phyloP scores from a whole-genome alignment of 352 stramenopile species.

The Phytophthora boehmeriae region DNA sequence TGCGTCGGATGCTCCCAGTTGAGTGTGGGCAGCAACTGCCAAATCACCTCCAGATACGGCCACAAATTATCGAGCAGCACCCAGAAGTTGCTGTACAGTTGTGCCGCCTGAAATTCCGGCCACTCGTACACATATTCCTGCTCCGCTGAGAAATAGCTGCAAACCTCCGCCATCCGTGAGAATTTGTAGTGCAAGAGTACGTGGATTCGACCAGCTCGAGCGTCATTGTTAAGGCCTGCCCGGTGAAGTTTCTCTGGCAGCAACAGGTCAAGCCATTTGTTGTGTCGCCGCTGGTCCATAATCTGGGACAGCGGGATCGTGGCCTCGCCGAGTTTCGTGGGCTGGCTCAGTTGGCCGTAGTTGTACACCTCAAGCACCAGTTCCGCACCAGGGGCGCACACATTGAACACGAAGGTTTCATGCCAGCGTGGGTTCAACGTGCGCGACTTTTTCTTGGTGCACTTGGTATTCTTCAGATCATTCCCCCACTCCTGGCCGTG shows the following conservation, averaged over 20 bases:
- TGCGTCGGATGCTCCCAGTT: constrained; percentile 88
- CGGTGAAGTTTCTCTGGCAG: constrained; percentile 82
- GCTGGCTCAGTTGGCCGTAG: constrained; percentile 80
- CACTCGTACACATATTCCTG: constrained; percentile 80
- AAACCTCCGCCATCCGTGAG: constrained; percentile 83
- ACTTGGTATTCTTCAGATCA: constrained; percentile 82
- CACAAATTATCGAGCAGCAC: constrained; percentile 83
- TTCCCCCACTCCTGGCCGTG: constrained; percentile 86
- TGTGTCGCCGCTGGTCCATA: constrained; percentile 87
- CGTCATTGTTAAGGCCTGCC: constrained; percentile 82
- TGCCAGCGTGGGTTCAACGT: constrained; percentile 88
- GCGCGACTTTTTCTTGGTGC: constrained; percentile 87
- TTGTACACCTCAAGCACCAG: constrained; percentile 88
- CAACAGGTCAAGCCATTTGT: constrained; percentile 87
- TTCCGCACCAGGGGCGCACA: constrained; percentile 82
- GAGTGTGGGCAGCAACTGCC: constrained; percentile 82
- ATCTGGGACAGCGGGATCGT: constrained; percentile 75
- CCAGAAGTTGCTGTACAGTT: constrained; percentile 90
- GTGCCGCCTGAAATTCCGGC: constrained; percentile 81
- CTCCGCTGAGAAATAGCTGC: constrained; percentile 79
- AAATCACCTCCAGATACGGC: constrained; percentile 86
- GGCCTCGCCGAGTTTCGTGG: constrained; percentile 83
- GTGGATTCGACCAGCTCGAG: constrained; percentile 79
- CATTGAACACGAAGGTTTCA: constrained; percentile 89
- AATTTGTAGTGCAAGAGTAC: constrained; percentile 90